Conservation (phyloP, 208 protist genomes). For the Wallacemonas sp. region DNA sequence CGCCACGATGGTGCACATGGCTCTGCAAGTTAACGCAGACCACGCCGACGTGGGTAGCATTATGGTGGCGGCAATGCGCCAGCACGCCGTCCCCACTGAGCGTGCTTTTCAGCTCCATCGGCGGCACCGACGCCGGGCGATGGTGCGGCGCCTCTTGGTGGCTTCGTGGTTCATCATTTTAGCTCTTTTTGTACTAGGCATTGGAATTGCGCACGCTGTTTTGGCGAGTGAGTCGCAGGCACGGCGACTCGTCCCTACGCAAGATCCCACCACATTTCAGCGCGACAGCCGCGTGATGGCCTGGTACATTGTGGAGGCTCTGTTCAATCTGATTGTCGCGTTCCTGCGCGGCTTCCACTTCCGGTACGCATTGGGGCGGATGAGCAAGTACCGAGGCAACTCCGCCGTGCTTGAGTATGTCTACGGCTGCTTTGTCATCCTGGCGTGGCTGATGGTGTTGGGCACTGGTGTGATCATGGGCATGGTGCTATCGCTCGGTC, state of each 20-base stretch:
- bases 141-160: conserved; percentile 9
- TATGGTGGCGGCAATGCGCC: conserved; percentile 24
- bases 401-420: neutral
- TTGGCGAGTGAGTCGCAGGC: conserved; percentile 7
- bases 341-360: conserved; percentile 12
- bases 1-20: conserved; percentile 37
- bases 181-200: conserved; percentile 18
- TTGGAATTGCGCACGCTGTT: conserved; percentile 32
- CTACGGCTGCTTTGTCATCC: neutral
- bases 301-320: conserved; percentile 29
- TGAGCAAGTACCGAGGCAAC: conserved; percentile 16
- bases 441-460: conserved; percentile 7
- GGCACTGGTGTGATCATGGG: conserved; percentile 32
- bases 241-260: conserved; percentile 13
- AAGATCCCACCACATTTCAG: conserved; percentile 1
- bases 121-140: conserved; percentile 8
- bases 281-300: conserved; percentile 25
- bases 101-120: conserved; percentile 15
- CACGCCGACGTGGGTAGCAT: conserved; percentile 40
- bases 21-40: conserved; percentile 23
- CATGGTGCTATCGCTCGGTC: conserved; percentile 27
- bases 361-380: conserved; percentile 14
- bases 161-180: conserved; percentile 12
- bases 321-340: conserved; percentile 14
- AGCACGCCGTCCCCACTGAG: conserved; percentile 16